These are phyloP conservation scores for Botrytis fabae DNA, from an alignment of 2,329 filamentous ascomycete genomes.

Conservation along the genomic window DNA sequence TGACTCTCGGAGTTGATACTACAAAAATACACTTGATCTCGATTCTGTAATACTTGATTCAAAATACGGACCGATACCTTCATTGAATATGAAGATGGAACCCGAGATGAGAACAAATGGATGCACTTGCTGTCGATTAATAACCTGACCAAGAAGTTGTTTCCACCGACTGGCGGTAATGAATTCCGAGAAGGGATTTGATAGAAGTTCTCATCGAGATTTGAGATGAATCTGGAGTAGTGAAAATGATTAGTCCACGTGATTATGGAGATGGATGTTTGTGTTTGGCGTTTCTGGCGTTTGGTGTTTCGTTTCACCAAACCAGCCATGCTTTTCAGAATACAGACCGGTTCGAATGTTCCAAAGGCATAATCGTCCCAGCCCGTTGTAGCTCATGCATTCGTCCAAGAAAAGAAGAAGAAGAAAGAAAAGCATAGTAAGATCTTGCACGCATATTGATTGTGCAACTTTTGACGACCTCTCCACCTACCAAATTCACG, in stretches of 20 bases:
- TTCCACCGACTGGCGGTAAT: slow-evolving; percentile 1
- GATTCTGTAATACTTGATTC: not conserved
- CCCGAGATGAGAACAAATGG: not conserved
- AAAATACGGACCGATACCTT: slow-evolving; percentile 3
- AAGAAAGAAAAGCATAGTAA: not conserved
- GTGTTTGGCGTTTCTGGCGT: not conserved
- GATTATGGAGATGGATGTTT: slow-evolving; percentile 3
- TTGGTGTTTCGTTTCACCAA: slow-evolving; percentile 3
- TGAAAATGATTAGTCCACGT: not conserved
- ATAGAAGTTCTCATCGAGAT: not conserved
- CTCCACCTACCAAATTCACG: not conserved
- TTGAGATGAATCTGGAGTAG: not conserved
- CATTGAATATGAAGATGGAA: too few species aligned
- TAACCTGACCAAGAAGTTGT: not conserved
- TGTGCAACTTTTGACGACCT: not conserved
- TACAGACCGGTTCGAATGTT: not conserved
- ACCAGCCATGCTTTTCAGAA: not conserved
- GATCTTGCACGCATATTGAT: not conserved
- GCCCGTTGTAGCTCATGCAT: not conserved
- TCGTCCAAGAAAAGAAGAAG: not conserved
- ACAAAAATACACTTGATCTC: not conserved
- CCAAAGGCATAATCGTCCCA: not conserved
- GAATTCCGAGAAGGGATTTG: not conserved
- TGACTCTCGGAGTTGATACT: not conserved
- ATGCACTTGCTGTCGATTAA: not conserved